Evolutionary conservation across 2,329 filamentous ascomycete genomes (phyloP).

Genomic region (Ascochyta viciae-villosae): DNA sequence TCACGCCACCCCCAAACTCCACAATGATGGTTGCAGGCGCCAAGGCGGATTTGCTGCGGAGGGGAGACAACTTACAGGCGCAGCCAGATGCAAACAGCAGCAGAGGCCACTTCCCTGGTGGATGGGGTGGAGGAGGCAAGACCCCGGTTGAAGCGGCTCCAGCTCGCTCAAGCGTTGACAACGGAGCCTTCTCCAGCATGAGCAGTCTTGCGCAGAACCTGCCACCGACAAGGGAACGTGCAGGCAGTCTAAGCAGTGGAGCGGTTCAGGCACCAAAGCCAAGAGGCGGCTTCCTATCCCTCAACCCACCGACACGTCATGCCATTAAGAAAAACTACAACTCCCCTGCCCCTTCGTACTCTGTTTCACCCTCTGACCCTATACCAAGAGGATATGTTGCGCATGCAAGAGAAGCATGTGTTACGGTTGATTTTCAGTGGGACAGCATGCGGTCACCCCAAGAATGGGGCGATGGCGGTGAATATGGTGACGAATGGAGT

Average conservation of each 20-base stretch:
- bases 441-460: conserved; percentile 83
- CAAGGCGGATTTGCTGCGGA: conserved; percentile 83
- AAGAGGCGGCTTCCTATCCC: conserved; percentile 27
- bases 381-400: conserved; percentile 89
- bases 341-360: conserved; percentile 81
- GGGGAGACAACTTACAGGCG: conserved; percentile 69
- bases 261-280: conserved; percentile 35
- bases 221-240: conserved; percentile 53
- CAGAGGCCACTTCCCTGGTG: conserved; percentile 61
- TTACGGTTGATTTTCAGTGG: conserved; percentile 92
- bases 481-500: conserved; percentile 93
- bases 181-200: conserved; percentile 34
- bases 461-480: conserved; percentile 86
- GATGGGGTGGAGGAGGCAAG: conserved; percentile 58
- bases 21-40: conserved; percentile 87
- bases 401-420: conserved; percentile 86
- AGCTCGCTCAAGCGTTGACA: conserved; percentile 27
- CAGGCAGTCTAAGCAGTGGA: conserved; percentile 51
- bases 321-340: conserved; percentile 62
- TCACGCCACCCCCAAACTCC: conserved; percentile 85
- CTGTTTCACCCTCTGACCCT: conserved; percentile 77
- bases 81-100: conserved; percentile 49
- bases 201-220: conserved; percentile 49
- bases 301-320: conserved; percentile 26
- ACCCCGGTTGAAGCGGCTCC: conserved; percentile 28